phyloP scores from a whole-genome alignment of 768 basidiomycete species.

The Cubamyces sp. region DNA sequence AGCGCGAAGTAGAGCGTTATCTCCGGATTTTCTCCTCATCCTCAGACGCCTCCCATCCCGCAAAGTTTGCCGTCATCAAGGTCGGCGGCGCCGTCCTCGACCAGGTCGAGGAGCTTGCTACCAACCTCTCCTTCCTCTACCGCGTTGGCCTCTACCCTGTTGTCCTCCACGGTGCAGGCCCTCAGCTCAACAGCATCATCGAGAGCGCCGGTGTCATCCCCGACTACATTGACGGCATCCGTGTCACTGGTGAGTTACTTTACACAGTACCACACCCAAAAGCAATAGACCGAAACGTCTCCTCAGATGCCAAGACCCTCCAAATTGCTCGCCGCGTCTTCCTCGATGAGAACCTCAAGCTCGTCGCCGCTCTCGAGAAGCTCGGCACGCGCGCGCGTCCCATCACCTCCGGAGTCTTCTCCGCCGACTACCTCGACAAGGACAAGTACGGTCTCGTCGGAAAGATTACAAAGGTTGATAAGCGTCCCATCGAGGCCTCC shows the following conservation, averaged over 20 bases:
- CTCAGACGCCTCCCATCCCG: conserved; percentile 84
- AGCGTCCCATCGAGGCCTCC: conserved; percentile 94
- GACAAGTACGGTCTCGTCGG: conserved; percentile 96
- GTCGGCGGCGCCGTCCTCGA: conserved; percentile 95
- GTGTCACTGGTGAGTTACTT: conserved; percentile 78
- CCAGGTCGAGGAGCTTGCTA: conserved; percentile 90
- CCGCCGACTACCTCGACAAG: conserved; percentile 94
- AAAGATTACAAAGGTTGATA: conserved; percentile 93
- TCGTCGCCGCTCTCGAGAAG: conserved; percentile 90
- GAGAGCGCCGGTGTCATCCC: conserved; percentile 92
- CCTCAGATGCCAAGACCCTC: conserved; percentile 87
- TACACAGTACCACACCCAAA: not conserved
- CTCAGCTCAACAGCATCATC: conserved; percentile 92
- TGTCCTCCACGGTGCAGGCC: conserved; percentile 94
- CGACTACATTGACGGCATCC: conserved; percentile 97
- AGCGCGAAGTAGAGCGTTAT: conserved; percentile 97
- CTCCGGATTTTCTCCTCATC: conserved; percentile 97
- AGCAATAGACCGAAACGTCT: not conserved
- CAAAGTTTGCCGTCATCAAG: conserved; percentile 98
- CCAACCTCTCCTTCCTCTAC: conserved; percentile 95
- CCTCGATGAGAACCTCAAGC: conserved; percentile 95
- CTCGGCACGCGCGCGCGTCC: conserved; percentile 97
- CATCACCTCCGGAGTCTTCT: conserved; percentile 97
- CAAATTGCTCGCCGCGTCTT: conserved; percentile 95
- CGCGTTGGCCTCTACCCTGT: conserved; percentile 98